Conservation (phyloP, 805 yeast species). For the Kluyveromyces wickerhamii region DNA sequence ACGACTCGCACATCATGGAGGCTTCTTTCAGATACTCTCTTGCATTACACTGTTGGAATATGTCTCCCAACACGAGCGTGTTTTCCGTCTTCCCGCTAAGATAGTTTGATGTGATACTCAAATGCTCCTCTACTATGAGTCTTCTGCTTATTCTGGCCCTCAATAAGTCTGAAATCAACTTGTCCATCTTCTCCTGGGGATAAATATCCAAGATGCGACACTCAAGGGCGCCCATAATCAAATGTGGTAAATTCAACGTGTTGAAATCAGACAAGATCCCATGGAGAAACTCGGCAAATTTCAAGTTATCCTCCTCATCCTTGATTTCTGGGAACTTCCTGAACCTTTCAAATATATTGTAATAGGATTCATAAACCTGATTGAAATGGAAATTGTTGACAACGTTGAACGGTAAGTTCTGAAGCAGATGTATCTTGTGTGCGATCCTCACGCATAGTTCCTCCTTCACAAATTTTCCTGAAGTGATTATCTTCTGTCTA, state of each 20-base stretch:
- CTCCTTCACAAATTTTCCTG: conserved; percentile 82
- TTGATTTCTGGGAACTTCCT: conserved; percentile 63
- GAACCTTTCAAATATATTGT: conserved; percentile 78
- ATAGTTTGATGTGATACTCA: conserved; percentile 65
- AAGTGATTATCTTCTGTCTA: conserved; percentile 64
- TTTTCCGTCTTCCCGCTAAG: conserved; percentile 32
- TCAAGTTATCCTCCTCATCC: conserved; percentile 65
- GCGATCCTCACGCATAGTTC: conserved; percentile 84
- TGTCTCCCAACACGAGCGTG: conserved; percentile 64
- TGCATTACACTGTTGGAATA: conserved; percentile 73
- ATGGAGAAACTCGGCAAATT: conserved; percentile 57
- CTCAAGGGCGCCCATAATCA: conserved; percentile 90
- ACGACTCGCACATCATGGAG: conserved; percentile 40
- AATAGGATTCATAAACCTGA: conserved; percentile 83
- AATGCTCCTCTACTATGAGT: conserved; percentile 85
- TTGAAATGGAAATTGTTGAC: conserved; percentile 80
- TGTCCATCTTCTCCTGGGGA: conserved; percentile 59
- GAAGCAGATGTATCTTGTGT: conserved; percentile 69
- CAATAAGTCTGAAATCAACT: conserved; percentile 65
- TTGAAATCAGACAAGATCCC: conserved; percentile 67
- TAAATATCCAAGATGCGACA: conserved; percentile 51
- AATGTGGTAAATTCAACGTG: conserved; percentile 72
- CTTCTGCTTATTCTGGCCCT: conserved; percentile 85
- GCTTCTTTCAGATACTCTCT: conserved; percentile 55
- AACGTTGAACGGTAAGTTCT: conserved; percentile 72